These are phyloP conservation scores for Suillus weaverae DNA, from an alignment of 768 basidiomycete species.

Conservation along the genomic window DNA sequence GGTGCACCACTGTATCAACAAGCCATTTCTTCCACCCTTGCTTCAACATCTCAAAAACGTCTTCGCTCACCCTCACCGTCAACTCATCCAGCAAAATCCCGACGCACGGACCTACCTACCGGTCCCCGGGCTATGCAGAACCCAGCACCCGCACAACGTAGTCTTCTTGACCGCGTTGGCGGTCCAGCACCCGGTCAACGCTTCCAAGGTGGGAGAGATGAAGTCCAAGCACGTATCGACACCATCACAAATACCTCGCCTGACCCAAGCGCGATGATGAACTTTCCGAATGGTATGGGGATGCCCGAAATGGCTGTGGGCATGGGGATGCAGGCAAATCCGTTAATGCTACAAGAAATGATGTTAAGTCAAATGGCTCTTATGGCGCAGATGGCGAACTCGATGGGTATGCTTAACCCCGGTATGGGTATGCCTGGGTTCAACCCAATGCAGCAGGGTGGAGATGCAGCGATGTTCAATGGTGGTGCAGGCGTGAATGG, in stretches of 20 bases:
- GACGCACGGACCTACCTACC: constrained; percentile 76
- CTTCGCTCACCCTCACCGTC: constrained; percentile 65
- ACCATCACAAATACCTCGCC: constrained; percentile 64
- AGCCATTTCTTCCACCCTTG: constrained; percentile 65
- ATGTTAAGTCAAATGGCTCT: constrained; percentile 91
- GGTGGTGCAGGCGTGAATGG: constrained; percentile 31
- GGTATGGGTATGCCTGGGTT: constrained; percentile 51
- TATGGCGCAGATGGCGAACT: constrained; percentile 89
- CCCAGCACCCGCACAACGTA: constrained; percentile 48
- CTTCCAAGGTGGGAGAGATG: constrained; percentile 50
- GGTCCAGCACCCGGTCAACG: constrained; percentile 42
- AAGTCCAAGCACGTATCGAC: constrained; percentile 78
- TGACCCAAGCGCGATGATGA: constrained; percentile 49
- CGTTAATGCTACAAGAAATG: constrained; percentile 81
- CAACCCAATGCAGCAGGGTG: constrained; percentile 55
- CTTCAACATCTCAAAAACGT: constrained; percentile 61
- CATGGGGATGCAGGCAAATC: constrained; percentile 57
- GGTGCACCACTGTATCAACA: constrained; percentile 66
- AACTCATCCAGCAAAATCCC: constrained; percentile 63
- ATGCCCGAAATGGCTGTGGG: constrained; percentile 65
- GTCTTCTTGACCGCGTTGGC: constrained; percentile 83
- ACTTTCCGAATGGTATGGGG: constrained; percentile 35
- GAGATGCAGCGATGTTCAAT: constrained; percentile 48
- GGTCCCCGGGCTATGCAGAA: constrained; percentile 82
- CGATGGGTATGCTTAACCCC: constrained; percentile 76